Evolutionary conservation across 2,329 filamentous ascomycete genomes (phyloP).

Genomic region (Verruconis gallopava): DNA sequence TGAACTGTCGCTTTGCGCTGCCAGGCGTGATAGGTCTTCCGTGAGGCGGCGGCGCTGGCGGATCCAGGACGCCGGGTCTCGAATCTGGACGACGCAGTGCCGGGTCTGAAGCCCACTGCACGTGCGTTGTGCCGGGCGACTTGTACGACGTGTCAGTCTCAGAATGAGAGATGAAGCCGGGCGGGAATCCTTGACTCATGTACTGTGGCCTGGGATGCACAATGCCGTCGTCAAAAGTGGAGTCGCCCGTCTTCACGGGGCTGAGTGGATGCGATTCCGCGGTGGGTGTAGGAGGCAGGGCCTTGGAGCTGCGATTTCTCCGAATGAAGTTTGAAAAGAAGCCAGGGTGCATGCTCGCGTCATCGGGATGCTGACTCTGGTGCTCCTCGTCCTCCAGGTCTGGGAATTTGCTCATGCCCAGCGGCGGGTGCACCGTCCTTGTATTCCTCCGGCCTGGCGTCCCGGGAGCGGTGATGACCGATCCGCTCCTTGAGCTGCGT

Average conservation of each 20-base stretch:
- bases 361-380: too few relatives aligned
- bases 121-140: slow-evolving; percentile 20
- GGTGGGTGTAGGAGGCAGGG: slow-evolving; percentile 10
- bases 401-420: slow-evolving; percentile 81
- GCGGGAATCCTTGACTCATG: slow-evolving; percentile 39
- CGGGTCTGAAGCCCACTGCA: slow-evolving; percentile 11
- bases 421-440: slow-evolving; percentile 54
- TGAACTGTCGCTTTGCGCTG: slow-evolving; percentile 64
- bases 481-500: background rate
- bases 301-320: slow-evolving; percentile 8
- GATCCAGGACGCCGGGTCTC: background rate
- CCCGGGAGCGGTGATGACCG: slow-evolving; percentile 12
- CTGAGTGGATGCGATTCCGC: slow-evolving; percentile 31
- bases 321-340: slow-evolving; percentile 28
- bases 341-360: slow-evolving; percentile 38
- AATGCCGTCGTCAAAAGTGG: background rate
- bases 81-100: slow-evolving; percentile 1
- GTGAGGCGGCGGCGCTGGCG: slow-evolving; percentile 4
- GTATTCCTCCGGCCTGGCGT: slow-evolving; percentile 29
- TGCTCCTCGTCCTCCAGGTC: slow-evolving; percentile 37
- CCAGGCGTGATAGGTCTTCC: slow-evolving; percentile 1
- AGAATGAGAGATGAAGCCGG: slow-evolving; percentile 32
- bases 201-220: background rate
- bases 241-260: slow-evolving; percentile 30
- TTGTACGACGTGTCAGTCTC: slow-evolving; percentile 38